Evolutionary conservation across 768 basidiomycete genomes (phyloP).

Genomic region (Peribolospora baueri): DNA sequence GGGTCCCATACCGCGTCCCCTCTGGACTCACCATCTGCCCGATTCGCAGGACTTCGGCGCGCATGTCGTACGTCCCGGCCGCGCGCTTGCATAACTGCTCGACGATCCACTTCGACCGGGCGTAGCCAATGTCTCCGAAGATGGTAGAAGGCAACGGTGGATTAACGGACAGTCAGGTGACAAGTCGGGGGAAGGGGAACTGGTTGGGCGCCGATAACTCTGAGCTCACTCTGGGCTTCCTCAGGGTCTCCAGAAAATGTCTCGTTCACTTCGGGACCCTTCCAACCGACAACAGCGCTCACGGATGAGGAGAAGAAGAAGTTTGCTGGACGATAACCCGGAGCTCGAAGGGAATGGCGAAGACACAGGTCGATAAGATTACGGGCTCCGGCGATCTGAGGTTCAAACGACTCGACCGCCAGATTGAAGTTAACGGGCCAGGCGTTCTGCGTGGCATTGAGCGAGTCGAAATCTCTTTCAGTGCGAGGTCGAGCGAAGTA

Average conservation of each 20-base stretch:
- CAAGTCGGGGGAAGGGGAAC: no score
- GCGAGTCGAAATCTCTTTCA: neutral
- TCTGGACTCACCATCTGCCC: no score
- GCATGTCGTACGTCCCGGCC: slow-evolving; percentile 14
- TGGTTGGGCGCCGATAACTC: no score
- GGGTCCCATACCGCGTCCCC: no score
- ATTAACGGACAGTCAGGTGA: neutral
- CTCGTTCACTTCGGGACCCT: slow-evolving; percentile 1
- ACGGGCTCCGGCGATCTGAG: slow-evolving; percentile 27
- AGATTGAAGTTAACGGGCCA: slow-evolving; percentile 39
- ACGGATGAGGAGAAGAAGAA: slow-evolving; percentile 34
- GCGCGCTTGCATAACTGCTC: slow-evolving; percentile 31
- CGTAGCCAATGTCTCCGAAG: slow-evolving; percentile 17
- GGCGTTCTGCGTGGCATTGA: slow-evolving; percentile 23
- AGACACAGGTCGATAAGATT: slow-evolving; percentile 31
- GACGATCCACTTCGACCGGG: slow-evolving; percentile 30
- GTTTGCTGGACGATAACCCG: slow-evolving; percentile 29
- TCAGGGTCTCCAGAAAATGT: neutral
- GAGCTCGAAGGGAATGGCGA: slow-evolving; percentile 23
- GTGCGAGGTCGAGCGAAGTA: neutral
- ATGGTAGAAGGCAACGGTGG: no score
- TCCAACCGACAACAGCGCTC: slow-evolving; percentile 14
- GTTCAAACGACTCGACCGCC: slow-evolving; percentile 29
- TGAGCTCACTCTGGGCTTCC: neutral
- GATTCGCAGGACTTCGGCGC: slow-evolving; percentile 21